phyloP scores from a whole-genome alignment of 768 basidiomycete species.

The Collybia sp. region DNA sequence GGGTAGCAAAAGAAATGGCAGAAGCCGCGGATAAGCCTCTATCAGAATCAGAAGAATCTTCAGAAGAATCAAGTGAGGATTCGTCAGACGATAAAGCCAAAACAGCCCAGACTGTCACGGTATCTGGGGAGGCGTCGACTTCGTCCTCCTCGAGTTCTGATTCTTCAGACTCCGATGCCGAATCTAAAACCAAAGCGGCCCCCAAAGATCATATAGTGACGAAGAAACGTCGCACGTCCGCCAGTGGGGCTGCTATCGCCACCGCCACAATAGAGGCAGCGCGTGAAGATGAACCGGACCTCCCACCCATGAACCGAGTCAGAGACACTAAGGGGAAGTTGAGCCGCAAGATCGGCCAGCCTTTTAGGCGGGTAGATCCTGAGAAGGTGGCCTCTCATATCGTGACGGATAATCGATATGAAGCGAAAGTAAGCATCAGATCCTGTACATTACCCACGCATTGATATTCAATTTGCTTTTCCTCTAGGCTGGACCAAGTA shows the following conservation, averaged over 20 bases:
- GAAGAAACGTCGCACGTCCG: slow-evolving; percentile 61
- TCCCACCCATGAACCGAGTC: slow-evolving; percentile 9
- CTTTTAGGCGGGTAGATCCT: slow-evolving; percentile 78
- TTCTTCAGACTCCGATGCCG: slow-evolving; percentile 11
- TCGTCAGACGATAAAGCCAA: slow-evolving; percentile 1
- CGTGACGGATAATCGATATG: slow-evolving; percentile 71
- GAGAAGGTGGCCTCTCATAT: slow-evolving; percentile 41
- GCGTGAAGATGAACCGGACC: slow-evolving; percentile 7
- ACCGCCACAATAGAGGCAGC: slow-evolving; percentile 32
- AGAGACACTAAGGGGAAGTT: slow-evolving; percentile 23
- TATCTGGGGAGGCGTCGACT: slow-evolving; percentile 5
- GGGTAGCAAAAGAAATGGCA: background rate
- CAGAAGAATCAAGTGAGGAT: slow-evolving; percentile 2
- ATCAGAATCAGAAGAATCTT: background rate
- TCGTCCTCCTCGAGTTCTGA: slow-evolving; percentile 13
- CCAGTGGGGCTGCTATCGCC: slow-evolving; percentile 41
- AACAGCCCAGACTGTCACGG: background rate
- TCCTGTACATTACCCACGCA: background rate
- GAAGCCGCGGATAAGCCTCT: background rate
- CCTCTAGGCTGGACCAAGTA: slow-evolving; percentile 50
- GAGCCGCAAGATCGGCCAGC: slow-evolving; percentile 45
- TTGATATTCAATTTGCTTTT: background rate
- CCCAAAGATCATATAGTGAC: slow-evolving; percentile 21
- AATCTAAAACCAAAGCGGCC: background rate
- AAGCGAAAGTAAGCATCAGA: slow-evolving; percentile 56